A percentile compares a stretch with the other conserved stretches of the same genome.
phyloP scores from a whole-genome alignment of 1,284 basidiomycete genomes.

The Ganoderma lingzhi region DNA sequence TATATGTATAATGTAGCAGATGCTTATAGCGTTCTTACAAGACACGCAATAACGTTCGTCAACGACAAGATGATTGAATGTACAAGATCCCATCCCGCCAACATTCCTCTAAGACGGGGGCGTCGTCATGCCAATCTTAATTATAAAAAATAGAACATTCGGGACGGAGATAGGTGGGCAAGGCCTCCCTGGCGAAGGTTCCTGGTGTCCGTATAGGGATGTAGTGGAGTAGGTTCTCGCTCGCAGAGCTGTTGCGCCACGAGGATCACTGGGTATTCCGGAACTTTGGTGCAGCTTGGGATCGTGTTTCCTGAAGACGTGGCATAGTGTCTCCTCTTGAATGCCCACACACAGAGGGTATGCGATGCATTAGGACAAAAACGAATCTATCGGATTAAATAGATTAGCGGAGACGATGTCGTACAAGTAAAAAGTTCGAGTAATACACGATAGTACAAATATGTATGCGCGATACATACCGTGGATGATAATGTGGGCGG shows the following conservation, averaged over 20 bases:
- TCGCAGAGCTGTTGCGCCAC: neutral
- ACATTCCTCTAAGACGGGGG: neutral
- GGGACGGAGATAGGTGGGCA: neutral
- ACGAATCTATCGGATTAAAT: neutral
- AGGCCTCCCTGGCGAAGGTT: no score
- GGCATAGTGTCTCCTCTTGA: neutral
- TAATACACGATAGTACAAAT: conserved; percentile 14
- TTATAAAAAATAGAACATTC: no score
- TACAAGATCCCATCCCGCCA: neutral
- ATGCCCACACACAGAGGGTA: neutral
- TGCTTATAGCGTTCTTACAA: neutral
- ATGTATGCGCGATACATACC: neutral
- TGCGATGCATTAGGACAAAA: neutral
- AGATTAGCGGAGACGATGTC: conserved; percentile 6
- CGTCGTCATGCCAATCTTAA: no score
- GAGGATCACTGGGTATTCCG: neutral
- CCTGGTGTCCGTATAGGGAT: no score
- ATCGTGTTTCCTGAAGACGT: neutral
- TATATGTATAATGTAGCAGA: neutral
- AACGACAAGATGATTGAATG: neutral
- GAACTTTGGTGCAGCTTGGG: neutral
- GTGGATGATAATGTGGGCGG: neutral
- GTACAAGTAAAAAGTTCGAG: conserved; percentile 13
- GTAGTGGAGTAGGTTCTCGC: no score
- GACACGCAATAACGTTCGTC: neutral